Base-by-base conservation (phyloP, 1,284 basidiomycete species). In the Phellinidium pouzarii region DNA sequence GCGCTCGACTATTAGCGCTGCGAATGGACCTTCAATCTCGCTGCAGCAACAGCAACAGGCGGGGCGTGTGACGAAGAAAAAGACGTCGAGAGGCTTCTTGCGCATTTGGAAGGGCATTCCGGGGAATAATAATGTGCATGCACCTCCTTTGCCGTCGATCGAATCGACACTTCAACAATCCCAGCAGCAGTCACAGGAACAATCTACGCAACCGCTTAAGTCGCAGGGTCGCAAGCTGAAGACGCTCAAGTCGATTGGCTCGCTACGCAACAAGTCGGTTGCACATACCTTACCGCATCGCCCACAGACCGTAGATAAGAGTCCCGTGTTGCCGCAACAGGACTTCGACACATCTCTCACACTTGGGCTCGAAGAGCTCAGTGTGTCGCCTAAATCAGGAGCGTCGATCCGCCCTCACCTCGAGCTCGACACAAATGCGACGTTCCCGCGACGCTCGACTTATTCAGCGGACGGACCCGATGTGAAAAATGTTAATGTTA, bases 221-320 rank as follows among this genome's bases (percentile, higher is more conserved):
- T 65, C 64, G 23, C 60, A 59, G 22, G 75, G 73, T 36, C 83
- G 75, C 64, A 79, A 74, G 61, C 67, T 91, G 56, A 89, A 88
- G 64, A 81, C 75, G 6, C 69, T 91, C 52, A 77, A 84, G 22
- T 90, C 87, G 1, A 87, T 91, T 81, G 77, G 86, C 31, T 90
- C 87, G 12, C 70, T 91, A 43, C 84, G 82, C 59, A 75, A 79
- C 36, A 78, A 72, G 58, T 67, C 70, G 27, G 53, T 58, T n/a
- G 60, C 60, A 3, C 59, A 68, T 3, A 44, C 55, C 44, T 65
- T 54, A 29, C 34, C 53, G n/a, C 20, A 23, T 14, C 38, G 44
- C 20, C 25, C 36, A 38, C 45, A 48, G 19, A 46, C 49, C 27
- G 45, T 29, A 36, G 54, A 48, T 20, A 50, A 46, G 36, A 56